Evolutionary conservation across 139 green algal genomes (phyloP), one percentile per base, ranked within the genome.

Genomic region (Chlorella sp.): DNA sequence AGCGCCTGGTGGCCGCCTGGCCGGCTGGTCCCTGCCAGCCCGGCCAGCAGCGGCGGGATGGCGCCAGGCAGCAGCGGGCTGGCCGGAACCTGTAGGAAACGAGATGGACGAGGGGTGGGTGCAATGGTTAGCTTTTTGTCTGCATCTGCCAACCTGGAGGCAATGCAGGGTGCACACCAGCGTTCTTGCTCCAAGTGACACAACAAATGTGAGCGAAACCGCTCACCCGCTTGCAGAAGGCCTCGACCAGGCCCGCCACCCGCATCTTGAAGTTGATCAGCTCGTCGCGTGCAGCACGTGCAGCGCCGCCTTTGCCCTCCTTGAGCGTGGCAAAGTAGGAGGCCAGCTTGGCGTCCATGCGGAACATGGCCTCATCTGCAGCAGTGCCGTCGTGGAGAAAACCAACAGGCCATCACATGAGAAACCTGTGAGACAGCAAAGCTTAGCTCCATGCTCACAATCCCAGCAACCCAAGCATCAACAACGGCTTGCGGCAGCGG

Each of bases 331-430:
- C 64, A 76, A 94, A 90, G 63, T 90, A 91, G 26, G 91, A 92
- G 4, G 89, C 91, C 41, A 96, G 80, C 79, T 93, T 90, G n/a
- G 82, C 87, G 82, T 97, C 94, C 91, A 97, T 92, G 1, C 85
- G 63, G 81, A 95, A 94, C 94, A 97, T 97, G 5, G 86, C 87
- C 34, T 94, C 93, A 56, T 96, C 93, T 74, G 92, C 88, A 70
- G 41, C 20, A 20, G n/a, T n/a, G n/a, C n/a, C n/a, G n/a, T n/a
- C n/a, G n/a, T n/a, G n/a, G n/a, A n/a, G n/a, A n/a, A n/a, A n/a
- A n/a, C n/a, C n/a, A n/a, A n/a, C n/a, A n/a, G n/a, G n/a, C n/a
- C n/a, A n/a, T n/a, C n/a, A 51, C 6, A 51, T 51, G 44, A 51
- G 44, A 51, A 9, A 51, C 44, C 6, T 16, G 44, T 6, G 44